These are phyloP conservation scores for Lichtheimia ornata DNA, from an alignment of 371 early-diverging fungal species.

Conservation along the genomic window DNA sequence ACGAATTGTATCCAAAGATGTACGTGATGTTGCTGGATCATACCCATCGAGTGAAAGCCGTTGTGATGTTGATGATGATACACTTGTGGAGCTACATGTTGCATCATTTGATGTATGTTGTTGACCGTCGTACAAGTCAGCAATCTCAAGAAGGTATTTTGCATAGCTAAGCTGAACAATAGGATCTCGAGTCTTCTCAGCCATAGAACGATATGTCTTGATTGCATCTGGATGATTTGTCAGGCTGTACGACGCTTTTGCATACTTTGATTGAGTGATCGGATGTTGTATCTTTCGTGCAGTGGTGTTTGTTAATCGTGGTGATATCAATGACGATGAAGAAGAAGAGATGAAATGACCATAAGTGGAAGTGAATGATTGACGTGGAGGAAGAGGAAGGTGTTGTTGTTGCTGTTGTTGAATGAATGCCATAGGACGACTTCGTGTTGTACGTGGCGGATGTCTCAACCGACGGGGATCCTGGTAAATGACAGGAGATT, in stretches of 20 bases:
- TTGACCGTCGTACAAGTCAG: constrained; percentile 27
- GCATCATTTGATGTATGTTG: neutral
- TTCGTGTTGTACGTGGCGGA: constrained; percentile 1
- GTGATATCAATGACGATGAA: neutral
- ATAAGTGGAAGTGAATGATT: neutral
- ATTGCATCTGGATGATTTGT: constrained; percentile 60
- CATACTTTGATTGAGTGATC: constrained; percentile 24
- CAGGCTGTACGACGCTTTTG: constrained; percentile 57
- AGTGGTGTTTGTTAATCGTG: neutral
- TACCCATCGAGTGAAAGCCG: neutral
- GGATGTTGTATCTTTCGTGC: neutral
- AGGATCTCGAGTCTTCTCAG: constrained; percentile 76
- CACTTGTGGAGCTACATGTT: neutral
- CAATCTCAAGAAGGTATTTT: constrained; percentile 70
- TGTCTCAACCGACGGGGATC: neutral
- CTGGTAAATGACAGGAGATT: neutral
- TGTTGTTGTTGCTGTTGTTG: neutral
- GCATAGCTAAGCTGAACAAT: constrained; percentile 83
- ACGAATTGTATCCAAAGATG: constrained; percentile 2
- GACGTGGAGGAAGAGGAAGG: neutral
- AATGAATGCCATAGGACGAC: neutral
- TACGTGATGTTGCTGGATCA: constrained; percentile 2
- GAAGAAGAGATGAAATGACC: neutral
- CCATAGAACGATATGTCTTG: constrained; percentile 71
- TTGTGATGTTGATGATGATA: neutral